These are phyloP conservation scores for Lindgomyces ingoldianus DNA, from an alignment of 495 filamentous ascomycete species.

Conservation along the genomic window DNA sequence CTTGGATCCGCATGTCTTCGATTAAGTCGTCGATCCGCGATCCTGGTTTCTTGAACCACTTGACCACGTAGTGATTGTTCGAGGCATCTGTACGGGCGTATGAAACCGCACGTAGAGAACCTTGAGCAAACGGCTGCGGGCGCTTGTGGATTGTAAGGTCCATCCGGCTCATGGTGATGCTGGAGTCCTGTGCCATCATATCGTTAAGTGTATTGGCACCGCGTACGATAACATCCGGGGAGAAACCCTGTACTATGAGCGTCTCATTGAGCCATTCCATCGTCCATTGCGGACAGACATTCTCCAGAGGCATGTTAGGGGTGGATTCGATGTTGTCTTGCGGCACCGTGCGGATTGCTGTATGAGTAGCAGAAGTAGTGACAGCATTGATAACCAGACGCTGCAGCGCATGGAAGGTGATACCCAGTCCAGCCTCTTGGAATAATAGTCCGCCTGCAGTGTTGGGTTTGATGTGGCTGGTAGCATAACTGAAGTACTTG, in stretches of 20 bases:
- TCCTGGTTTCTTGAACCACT: constrained; percentile 39
- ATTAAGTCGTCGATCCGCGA: constrained; percentile 35
- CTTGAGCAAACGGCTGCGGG: constrained; percentile 42
- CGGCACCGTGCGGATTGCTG: constrained; percentile 39
- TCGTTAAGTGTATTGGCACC: constrained; percentile 32
- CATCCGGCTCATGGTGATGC: constrained; percentile 35
- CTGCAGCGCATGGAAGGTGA: constrained; percentile 36
- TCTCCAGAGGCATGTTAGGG: constrained; percentile 29
- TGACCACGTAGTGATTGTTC: constrained; percentile 41
- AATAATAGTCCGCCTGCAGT: constrained; percentile 27
- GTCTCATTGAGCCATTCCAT: constrained; percentile 42
- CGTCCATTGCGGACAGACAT: constrained; percentile 35
- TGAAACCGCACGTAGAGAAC: constrained; percentile 38
- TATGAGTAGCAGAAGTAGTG: constrained; percentile 43
- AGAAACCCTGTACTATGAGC: constrained; percentile 39
- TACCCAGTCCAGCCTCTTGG: constrained; percentile 42
- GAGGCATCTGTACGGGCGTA: constrained; percentile 42
- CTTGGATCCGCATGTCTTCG: constrained; percentile 46
- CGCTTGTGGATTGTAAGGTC: constrained; percentile 40
- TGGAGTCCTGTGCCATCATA: constrained; percentile 41
- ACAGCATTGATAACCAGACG: constrained; percentile 43
- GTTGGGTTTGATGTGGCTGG: background rate
- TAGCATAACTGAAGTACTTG: constrained; percentile 24
- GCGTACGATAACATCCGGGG: constrained; percentile 30
- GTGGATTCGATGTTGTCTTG: background rate